These are phyloP conservation scores for Backusella luteola DNA, from an alignment of 192 early-diverging fungal species.

Conservation along the genomic window DNA sequence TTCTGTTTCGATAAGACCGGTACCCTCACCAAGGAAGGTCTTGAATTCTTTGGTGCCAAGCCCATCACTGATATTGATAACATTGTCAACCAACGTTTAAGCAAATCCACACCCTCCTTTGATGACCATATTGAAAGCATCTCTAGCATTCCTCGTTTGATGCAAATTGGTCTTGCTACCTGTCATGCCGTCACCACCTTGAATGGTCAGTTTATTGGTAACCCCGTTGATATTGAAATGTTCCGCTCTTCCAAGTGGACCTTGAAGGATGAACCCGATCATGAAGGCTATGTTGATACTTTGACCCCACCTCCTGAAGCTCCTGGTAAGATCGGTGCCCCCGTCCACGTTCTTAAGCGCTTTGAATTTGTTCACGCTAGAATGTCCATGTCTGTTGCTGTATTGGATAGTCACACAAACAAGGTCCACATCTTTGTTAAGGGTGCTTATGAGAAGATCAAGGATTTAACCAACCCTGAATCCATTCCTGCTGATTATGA, in stretches of 20 bases:
- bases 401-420: slow-evolving; percentile 50
- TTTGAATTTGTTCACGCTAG: slow-evolving; percentile 72
- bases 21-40: slow-evolving; percentile 69
- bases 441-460: slow-evolving; percentile 72
- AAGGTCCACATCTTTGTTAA: slow-evolving; percentile 64
- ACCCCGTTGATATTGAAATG: slow-evolving; percentile 71
- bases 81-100: background rate
- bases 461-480: slow-evolving; percentile 48
- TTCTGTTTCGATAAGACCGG: slow-evolving; percentile 76
- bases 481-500: slow-evolving; percentile 61
- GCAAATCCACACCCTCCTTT: slow-evolving; percentile 15
- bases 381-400: slow-evolving; percentile 68
- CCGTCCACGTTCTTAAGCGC: slow-evolving; percentile 55
- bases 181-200: slow-evolving; percentile 51
- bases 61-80: slow-evolving; percentile 22
- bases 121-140: slow-evolving; percentile 21
- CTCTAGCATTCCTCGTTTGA: slow-evolving; percentile 20
- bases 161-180: slow-evolving; percentile 39
- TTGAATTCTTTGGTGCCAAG: slow-evolving; percentile 55
- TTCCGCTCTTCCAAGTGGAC: slow-evolving; percentile 53
- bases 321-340: slow-evolving; percentile 17
- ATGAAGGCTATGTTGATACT: slow-evolving; percentile 43
- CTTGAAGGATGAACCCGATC: slow-evolving; percentile 24
- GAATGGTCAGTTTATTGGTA: slow-evolving; percentile 45
- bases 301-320: slow-evolving; percentile 29